Evolutionary conservation across 371 early-diverging fungal species (phyloP).

Genomic region (Blakeslea trispora): DNA sequence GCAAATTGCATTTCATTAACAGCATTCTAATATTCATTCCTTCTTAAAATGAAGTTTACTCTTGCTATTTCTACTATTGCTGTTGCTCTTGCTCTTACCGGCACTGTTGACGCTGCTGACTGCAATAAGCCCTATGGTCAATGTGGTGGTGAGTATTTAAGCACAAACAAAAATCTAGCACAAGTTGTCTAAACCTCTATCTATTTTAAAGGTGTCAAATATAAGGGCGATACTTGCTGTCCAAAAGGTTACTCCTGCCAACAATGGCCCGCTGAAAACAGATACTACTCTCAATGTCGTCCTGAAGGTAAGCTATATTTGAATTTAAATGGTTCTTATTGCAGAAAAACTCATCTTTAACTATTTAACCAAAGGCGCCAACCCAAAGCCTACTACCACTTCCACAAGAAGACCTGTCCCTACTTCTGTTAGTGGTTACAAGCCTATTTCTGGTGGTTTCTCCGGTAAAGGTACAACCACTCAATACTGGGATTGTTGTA

Average conservation of each 20-base stretch:
- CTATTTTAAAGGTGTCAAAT: slow-evolving; percentile 22
- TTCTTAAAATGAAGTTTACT: slow-evolving; percentile 3
- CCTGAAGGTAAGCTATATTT: slow-evolving; percentile 12
- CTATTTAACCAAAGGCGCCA: background rate
- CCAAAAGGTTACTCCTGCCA: too few species aligned
- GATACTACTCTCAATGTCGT: slow-evolving; percentile 40
- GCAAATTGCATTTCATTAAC: too few species aligned
- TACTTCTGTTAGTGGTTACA: slow-evolving; percentile 11
- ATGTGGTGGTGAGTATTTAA: slow-evolving; percentile 31
- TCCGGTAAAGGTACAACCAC: slow-evolving; percentile 42
- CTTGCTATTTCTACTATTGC: slow-evolving; percentile 9
- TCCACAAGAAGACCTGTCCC: slow-evolving; percentile 10
- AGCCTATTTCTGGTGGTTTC: slow-evolving; percentile 23
- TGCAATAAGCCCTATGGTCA: slow-evolving; percentile 30
- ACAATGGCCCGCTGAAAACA: slow-evolving; percentile 29
- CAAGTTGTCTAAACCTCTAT: background rate
- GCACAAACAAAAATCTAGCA: background rate
- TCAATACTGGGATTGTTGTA: slow-evolving; percentile 57
- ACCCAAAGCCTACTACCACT: background rate
- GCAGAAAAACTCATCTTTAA: background rate
- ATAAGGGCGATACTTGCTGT: slow-evolving; percentile 39
- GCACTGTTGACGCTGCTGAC: slow-evolving; percentile 10
- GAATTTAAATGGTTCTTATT: background rate
- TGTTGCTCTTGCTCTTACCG: slow-evolving; percentile 2
- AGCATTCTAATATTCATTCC: too few species aligned